phyloP scores from a whole-genome alignment of 495 filamentous ascomycete genomes.

The Aspergillus baeticus region DNA sequence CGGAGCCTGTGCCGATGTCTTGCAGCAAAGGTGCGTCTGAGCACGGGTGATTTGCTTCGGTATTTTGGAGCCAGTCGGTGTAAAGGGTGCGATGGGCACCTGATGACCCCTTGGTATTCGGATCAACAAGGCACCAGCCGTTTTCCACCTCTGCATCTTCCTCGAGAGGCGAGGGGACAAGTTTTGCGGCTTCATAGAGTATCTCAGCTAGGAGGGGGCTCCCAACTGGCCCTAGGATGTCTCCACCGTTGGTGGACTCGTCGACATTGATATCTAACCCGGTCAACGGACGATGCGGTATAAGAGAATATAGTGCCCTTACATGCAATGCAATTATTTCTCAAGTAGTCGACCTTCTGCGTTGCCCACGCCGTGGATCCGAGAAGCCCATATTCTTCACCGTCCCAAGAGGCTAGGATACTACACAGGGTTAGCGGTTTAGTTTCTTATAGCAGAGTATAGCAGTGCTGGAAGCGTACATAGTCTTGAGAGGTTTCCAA shows the following conservation, averaged over 20 bases:
- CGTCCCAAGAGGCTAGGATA: conserved; percentile 59
- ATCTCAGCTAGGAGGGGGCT: neutral
- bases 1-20: neutral
- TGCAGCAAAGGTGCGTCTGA: neutral
- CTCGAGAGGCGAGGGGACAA: neutral
- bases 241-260: neutral
- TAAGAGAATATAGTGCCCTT: too few relatives aligned
- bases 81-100: too few relatives aligned
- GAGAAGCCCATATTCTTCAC: conserved; percentile 40
- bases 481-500: conserved; percentile 72
- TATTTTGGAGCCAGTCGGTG: too few relatives aligned
- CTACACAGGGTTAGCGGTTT: neutral
- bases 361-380: neutral
- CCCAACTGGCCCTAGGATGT: neutral
- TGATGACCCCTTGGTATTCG: too few relatives aligned
- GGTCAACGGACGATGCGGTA: too few relatives aligned
- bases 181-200: neutral
- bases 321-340: neutral
- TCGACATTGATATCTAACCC: neutral
- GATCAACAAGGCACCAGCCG: neutral
- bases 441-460: too few relatives aligned
- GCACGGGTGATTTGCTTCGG: too few relatives aligned
- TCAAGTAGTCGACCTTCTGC: neutral
- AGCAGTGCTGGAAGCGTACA: conserved; percentile 16
- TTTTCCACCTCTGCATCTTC: neutral